Evolutionary conservation across 164 flowering plant species (phyloP).

Genomic region (Stephania japonica): DNA sequence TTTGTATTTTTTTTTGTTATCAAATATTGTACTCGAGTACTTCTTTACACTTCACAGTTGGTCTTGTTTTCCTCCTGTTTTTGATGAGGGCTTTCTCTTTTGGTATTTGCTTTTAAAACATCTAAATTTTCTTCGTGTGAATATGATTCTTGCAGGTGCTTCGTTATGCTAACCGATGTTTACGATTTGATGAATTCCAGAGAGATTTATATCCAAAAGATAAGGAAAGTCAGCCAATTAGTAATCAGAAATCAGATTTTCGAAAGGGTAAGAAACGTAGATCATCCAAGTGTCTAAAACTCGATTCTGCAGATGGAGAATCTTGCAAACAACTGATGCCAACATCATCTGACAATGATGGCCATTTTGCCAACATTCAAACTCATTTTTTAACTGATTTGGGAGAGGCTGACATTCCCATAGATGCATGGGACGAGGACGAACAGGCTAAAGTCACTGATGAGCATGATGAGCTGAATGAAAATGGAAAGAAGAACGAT

Average conservation of each 20-base stretch:
- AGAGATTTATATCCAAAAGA: conserved; percentile 19
- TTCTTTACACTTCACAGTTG: not conserved
- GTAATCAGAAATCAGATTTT: conserved; percentile 19
- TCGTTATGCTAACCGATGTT: conserved; percentile 52
- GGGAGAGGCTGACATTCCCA: conserved; percentile 18
- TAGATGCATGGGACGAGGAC: conserved; percentile 22
- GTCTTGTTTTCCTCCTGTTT: not conserved
- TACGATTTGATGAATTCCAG: conserved; percentile 29
- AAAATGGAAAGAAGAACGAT: conserved; percentile 22
- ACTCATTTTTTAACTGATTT: conserved; percentile 5
- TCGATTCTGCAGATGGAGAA: conserved; percentile 16
- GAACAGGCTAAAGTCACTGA: conserved; percentile 22
- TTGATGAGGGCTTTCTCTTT: not conserved
- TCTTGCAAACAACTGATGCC: conserved; percentile 10
- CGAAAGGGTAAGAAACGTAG: conserved; percentile 39
- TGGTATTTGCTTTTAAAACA: not conserved
- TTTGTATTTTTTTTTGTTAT: too few species aligned
- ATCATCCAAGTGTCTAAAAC: conserved; percentile 26
- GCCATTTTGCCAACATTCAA: conserved; percentile 20
- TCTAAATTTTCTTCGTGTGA: not conserved
- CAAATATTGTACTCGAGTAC: too few species aligned
- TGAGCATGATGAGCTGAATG: conserved; percentile 25
- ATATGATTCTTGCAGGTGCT: conserved; percentile 59
- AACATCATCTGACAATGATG: conserved; percentile 12
- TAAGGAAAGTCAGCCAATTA: conserved; percentile 14